These are phyloP conservation scores for Metschnikowia baotianmanensis DNA, from an alignment of 805 yeast species.

Conservation along the genomic window DNA sequence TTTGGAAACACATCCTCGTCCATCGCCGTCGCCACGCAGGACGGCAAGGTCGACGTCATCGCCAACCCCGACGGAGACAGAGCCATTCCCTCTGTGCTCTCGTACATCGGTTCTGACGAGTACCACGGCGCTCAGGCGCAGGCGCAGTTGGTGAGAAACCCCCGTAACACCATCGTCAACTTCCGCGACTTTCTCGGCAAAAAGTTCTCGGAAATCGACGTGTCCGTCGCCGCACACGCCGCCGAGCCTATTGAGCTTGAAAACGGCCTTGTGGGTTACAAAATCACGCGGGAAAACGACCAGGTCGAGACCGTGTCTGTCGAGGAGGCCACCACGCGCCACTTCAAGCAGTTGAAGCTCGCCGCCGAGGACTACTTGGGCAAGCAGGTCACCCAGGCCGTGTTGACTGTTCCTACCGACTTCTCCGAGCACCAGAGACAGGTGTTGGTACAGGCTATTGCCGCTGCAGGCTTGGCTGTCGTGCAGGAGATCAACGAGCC, in stretches of 20 bases:
- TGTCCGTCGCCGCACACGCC: slow-evolving; percentile 55
- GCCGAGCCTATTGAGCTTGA: slow-evolving; percentile 56
- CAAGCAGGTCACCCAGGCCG: slow-evolving; percentile 72
- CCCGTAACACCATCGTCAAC: slow-evolving; percentile 79
- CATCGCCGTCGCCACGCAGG: slow-evolving; percentile 79
- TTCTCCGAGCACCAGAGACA: slow-evolving; percentile 71
- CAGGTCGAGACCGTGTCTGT: slow-evolving; percentile 58
- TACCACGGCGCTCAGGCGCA: slow-evolving; percentile 96
- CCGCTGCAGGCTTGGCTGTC: slow-evolving; percentile 72
- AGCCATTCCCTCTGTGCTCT: slow-evolving; percentile 86
- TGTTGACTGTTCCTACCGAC: slow-evolving; percentile 87
- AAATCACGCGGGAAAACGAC: slow-evolving; percentile 50
- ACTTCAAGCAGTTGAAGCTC: slow-evolving; percentile 70
- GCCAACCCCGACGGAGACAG: slow-evolving; percentile 99
- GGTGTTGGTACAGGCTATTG: slow-evolving; percentile 59
- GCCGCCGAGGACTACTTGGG: slow-evolving; percentile 96
- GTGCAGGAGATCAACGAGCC: slow-evolving; percentile 92
- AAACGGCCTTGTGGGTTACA: slow-evolving; percentile 69
- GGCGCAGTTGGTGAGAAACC: slow-evolving; percentile 88
- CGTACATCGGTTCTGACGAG: slow-evolving; percentile 93
- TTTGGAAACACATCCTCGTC: slow-evolving; percentile 96
- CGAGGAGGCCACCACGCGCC: slow-evolving; percentile 80
- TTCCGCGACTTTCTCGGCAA: slow-evolving; percentile 92
- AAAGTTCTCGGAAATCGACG: slow-evolving; percentile 66
- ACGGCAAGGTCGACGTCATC: slow-evolving; percentile 93